A percentile compares a stretch with the other conserved stretches of the same genome.
Conservation (phyloP, 495 filamentous ascomycete genomes). For the Tetracladium marchalianum region DNA sequence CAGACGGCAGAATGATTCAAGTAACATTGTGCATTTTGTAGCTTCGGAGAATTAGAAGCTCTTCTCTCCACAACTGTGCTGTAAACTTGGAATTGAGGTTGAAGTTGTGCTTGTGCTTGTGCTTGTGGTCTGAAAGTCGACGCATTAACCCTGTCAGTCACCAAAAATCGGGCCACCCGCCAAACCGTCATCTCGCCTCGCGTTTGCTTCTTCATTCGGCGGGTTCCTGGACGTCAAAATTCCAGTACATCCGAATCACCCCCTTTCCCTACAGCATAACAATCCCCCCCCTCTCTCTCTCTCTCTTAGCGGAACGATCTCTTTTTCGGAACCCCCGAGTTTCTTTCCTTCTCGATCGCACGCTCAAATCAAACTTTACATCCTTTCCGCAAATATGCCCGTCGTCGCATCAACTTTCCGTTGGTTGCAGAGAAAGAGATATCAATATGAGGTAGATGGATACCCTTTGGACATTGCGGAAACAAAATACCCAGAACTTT, state of each 20-base stretch:
- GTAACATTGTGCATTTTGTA: constrained; percentile 19
- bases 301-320: background rate
- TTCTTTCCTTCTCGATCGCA: background rate
- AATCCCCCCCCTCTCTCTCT: background rate
- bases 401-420: constrained; percentile 21
- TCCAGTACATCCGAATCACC: too few species aligned
- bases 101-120: background rate
- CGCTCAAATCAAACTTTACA: background rate
- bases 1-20: constrained; percentile 11
- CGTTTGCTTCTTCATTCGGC: too few species aligned
- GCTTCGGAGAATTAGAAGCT: too few species aligned
- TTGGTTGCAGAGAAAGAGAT: constrained; percentile 61
- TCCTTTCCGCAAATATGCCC: constrained; percentile 5
- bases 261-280: too few species aligned
- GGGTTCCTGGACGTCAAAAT: too few species aligned
- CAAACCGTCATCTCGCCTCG: too few species aligned
- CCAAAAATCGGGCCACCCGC: too few species aligned
- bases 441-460: constrained; percentile 56
- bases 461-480: background rate
- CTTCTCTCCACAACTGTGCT: background rate
- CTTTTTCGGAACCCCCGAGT: background rate
- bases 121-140: too few species aligned
- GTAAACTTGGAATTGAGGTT: background rate
- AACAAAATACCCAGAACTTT: background rate
- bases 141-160: too few species aligned